Evolutionary conservation across 2,329 filamentous ascomycete species (phyloP).

Genomic region (Ustilaginoidea virens): DNA sequence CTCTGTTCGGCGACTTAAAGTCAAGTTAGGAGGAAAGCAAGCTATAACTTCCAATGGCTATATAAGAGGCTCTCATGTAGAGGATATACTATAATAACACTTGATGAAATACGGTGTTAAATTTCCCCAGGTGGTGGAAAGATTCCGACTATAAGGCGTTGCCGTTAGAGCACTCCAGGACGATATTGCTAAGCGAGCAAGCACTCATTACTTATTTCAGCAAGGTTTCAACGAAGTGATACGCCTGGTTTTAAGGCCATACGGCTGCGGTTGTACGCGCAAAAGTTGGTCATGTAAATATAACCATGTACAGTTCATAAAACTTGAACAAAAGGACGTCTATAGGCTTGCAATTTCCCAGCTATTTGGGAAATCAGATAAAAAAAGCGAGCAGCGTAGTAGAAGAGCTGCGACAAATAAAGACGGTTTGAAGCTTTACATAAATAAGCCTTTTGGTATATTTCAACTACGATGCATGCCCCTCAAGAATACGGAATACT

Average conservation of each 20-base stretch:
- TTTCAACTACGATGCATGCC: no score
- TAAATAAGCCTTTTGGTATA: no score
- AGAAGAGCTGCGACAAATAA: no score
- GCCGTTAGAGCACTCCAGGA: background rate
- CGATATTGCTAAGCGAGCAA: conserved; percentile 7
- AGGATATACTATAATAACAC: background rate
- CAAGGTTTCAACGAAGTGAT: background rate
- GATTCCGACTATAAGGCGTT: background rate
- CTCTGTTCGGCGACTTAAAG: background rate
- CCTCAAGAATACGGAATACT: no score
- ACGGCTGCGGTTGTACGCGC: background rate
- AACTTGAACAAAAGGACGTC: background rate
- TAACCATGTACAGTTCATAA: background rate
- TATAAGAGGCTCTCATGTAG: background rate
- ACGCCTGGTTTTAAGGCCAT: background rate
- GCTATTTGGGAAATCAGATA: no score
- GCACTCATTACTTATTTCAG: no score
- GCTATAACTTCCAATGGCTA: background rate
- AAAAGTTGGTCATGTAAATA: background rate
- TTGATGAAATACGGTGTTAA: background rate
- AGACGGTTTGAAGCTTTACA: no score
- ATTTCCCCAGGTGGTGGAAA: background rate
- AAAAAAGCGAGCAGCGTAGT: no score
- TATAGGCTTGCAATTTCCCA: background rate
- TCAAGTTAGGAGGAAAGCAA: background rate